phyloP scores from a whole-genome alignment of 768 basidiomycete species.

The Tricholoma hemisulphureum region DNA sequence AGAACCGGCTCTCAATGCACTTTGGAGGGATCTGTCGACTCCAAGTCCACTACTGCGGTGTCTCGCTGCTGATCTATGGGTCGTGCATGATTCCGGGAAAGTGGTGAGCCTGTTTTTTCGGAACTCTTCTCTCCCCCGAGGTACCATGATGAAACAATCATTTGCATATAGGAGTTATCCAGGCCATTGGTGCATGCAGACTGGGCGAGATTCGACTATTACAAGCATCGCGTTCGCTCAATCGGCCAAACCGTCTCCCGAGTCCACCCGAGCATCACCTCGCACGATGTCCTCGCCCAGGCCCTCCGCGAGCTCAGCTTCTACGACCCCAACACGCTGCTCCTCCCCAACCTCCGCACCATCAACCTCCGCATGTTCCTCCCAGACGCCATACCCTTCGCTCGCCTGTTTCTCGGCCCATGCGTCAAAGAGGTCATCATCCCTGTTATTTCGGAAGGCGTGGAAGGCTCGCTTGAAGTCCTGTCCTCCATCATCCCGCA shows the following conservation, averaged over 20 bases:
- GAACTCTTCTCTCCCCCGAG: no score
- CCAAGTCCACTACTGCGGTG: not conserved
- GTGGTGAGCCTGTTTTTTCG: not conserved
- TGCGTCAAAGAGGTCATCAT: not conserved
- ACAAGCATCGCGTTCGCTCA: not conserved
- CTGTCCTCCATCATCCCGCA: not conserved
- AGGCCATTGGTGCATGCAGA: not conserved
- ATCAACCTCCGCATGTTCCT: not conserved
- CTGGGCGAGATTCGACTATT: not conserved
- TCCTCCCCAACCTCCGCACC: slow-evolving; percentile 2
- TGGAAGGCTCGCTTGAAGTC: not conserved
- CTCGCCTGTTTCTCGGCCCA: not conserved
- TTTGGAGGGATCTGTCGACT: not conserved
- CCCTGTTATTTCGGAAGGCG: not conserved
- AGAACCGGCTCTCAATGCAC: not conserved
- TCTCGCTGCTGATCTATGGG: not conserved
- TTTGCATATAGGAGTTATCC: not conserved
- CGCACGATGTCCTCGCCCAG: not conserved
- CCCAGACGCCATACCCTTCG: not conserved
- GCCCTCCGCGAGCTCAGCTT: not conserved
- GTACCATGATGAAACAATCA: not conserved
- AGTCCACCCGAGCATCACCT: no score
- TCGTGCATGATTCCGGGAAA: not conserved
- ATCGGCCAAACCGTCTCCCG: not conserved
- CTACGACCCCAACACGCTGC: not conserved